phyloP scores from a whole-genome alignment of 1,284 basidiomycete genomes.

The Porodaedalea pini region DNA sequence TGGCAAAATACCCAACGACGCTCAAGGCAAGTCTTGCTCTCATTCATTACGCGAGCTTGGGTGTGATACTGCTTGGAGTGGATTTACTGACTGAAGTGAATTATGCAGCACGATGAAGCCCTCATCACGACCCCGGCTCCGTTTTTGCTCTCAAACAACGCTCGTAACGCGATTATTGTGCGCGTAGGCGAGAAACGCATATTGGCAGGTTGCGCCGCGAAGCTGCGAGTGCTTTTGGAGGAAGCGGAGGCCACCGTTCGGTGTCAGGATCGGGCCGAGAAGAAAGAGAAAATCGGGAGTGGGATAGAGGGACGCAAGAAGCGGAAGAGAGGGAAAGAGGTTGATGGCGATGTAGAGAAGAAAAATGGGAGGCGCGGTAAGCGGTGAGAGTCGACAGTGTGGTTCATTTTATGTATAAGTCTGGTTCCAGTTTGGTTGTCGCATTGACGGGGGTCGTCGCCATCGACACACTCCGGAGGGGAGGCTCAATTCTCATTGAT shows the following conservation, averaged over 20 bases:
- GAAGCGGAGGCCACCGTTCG: not conserved
- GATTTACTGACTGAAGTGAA: conserved; percentile 3
- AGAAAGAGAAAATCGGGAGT: not conserved
- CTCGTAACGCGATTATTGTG: conserved; percentile 66
- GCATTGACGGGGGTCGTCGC: too few species aligned
- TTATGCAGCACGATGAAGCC: conserved; percentile 51
- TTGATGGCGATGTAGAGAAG: not conserved
- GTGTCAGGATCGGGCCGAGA: not conserved
- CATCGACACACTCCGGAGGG: too few species aligned
- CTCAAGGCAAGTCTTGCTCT: conserved; percentile 44
- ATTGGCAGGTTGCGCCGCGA: conserved; percentile 35
- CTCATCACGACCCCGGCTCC: conserved; percentile 38
- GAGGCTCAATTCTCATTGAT: too few species aligned
- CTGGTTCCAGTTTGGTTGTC: too few species aligned
- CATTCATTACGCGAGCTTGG: not conserved
- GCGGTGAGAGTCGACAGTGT: too few species aligned
- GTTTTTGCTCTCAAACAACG: conserved; percentile 36
- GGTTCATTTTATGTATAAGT: too few species aligned
- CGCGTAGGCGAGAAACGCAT: conserved; percentile 81
- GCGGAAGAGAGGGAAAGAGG: conserved; percentile 5
- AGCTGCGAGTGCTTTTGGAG: not conserved
- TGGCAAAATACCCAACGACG: conserved; percentile 55
- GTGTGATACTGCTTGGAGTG: too few species aligned
- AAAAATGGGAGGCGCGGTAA: not conserved
- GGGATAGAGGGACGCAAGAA: not conserved